Conservation (phyloP, 495 filamentous ascomycete genomes). For the Lasiosphaeria miniovina region DNA sequence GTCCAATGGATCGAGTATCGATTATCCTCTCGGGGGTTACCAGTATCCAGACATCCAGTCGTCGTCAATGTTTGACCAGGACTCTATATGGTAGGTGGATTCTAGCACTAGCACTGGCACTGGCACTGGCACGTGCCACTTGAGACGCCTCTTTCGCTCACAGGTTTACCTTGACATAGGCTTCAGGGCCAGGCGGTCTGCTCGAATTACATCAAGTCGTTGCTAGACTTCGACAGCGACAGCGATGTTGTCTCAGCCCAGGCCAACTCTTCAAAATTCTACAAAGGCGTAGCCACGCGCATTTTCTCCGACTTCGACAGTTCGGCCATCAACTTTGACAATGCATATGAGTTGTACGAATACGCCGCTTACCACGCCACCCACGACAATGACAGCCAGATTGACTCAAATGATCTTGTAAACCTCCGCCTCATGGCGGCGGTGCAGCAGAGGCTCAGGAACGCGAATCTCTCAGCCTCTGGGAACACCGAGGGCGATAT, state of each 20-base stretch:
- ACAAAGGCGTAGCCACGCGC: constrained; percentile 29
- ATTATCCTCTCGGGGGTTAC: constrained; percentile 41
- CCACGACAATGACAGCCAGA: constrained; percentile 30
- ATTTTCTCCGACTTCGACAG: constrained; percentile 29
- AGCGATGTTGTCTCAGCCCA: constrained; percentile 17
- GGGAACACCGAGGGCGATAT: constrained; percentile 29
- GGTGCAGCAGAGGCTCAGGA: constrained; percentile 31
- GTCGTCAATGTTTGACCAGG: constrained; percentile 27
- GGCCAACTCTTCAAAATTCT: constrained; percentile 31
- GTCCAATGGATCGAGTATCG: constrained; percentile 29
- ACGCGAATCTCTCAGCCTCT: constrained; percentile 34
- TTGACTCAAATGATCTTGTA: constrained; percentile 23
- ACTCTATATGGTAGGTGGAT: constrained; percentile 35
- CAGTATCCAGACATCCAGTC: constrained; percentile 41
- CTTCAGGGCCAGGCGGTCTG: constrained; percentile 33
- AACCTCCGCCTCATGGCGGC: constrained; percentile 32
- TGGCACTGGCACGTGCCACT: fast-evolving
- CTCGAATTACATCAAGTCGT: constrained; percentile 27
- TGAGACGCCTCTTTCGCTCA: background rate
- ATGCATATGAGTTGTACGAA: constrained; percentile 45
- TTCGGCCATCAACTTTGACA: constrained; percentile 32
- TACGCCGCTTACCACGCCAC: constrained; percentile 39
- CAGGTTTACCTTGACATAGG: constrained; percentile 16
- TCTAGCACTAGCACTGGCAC: no score
- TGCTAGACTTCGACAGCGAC: constrained; percentile 25